phyloP scores from a whole-genome alignment of 2,329 filamentous ascomycete genomes.

The Sclerotinia borealis region DNA sequence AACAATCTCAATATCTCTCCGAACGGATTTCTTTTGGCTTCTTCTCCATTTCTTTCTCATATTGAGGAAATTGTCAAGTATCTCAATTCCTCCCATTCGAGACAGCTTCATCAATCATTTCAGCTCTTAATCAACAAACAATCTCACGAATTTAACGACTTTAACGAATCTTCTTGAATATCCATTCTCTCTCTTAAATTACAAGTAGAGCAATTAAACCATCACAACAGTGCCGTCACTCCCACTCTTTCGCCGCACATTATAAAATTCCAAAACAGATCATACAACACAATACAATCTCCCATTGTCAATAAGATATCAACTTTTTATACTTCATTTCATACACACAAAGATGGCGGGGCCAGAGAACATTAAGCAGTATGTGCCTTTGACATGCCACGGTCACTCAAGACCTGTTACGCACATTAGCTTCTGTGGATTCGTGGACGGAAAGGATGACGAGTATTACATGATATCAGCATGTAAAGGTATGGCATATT shows the following conservation, averaged over 20 bases:
- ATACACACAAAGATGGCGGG: slow-evolving; percentile 23
- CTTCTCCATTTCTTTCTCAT: neutral
- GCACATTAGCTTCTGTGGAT: slow-evolving; percentile 65
- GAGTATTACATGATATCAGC: slow-evolving; percentile 71
- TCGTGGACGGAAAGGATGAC: slow-evolving; percentile 46
- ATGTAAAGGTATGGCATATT: slow-evolving; percentile 50
- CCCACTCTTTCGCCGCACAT: slow-evolving; percentile 3
- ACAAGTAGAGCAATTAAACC: neutral
- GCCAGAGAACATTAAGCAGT: slow-evolving; percentile 27
- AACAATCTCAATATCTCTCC: neutral
- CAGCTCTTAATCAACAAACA: slow-evolving; percentile 15
- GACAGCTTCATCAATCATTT: neutral
- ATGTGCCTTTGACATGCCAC: slow-evolving; percentile 67
- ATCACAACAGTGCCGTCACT: neutral
- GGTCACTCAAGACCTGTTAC: slow-evolving; percentile 70
- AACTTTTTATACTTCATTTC: neutral
- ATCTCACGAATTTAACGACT: slow-evolving; percentile 30
- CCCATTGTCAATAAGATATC: neutral
- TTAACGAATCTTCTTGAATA: slow-evolving; percentile 32
- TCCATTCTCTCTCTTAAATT: slow-evolving; percentile 1
- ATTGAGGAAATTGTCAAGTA: neutral
- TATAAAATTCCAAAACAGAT: neutral
- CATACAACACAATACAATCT: neutral
- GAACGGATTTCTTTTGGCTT: neutral
- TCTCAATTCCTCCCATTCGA: neutral